A percentile compares a stretch with the other conserved stretches of the same genome.
Conservation (phyloP, 768 basidiomycete genomes). For the Tricholoma saponaceum region DNA sequence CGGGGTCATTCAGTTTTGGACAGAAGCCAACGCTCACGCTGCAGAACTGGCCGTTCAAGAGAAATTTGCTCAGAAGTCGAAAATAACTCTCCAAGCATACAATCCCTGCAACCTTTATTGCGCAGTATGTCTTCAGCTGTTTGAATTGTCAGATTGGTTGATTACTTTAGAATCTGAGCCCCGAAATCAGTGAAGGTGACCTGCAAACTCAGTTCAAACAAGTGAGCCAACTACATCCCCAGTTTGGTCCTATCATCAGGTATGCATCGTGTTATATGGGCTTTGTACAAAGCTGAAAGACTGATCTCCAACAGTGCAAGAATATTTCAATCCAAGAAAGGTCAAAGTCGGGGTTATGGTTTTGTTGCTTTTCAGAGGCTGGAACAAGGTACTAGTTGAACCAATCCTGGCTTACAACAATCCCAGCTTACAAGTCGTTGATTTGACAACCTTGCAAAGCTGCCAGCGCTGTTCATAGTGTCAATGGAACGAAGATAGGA, state of each 20-base stretch:
- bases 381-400: not conserved
- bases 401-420: not conserved
- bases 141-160: too few species aligned
- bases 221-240: not conserved
- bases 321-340: not conserved
- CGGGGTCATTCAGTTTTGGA: constrained; percentile 16
- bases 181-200: not conserved
- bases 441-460: not conserved
- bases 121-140: not conserved
- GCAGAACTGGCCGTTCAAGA: not conserved
- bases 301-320: not conserved
- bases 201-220: not conserved
- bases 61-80: not conserved
- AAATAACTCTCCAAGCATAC: too few species aligned
- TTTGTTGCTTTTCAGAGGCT: not conserved
- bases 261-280: not conserved
- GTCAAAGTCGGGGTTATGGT: not conserved
- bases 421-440: not conserved
- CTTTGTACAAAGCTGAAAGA: too few species aligned
- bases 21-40: constrained; percentile 9
- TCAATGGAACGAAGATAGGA: not conserved
- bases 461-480: too few species aligned
- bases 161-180: too few species aligned
- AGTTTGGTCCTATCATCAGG: too few species aligned
- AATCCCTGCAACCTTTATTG: not conserved